phyloP scores from a whole-genome alignment of 495 filamentous ascomycete genomes.

The Durotheca rogersii region DNA sequence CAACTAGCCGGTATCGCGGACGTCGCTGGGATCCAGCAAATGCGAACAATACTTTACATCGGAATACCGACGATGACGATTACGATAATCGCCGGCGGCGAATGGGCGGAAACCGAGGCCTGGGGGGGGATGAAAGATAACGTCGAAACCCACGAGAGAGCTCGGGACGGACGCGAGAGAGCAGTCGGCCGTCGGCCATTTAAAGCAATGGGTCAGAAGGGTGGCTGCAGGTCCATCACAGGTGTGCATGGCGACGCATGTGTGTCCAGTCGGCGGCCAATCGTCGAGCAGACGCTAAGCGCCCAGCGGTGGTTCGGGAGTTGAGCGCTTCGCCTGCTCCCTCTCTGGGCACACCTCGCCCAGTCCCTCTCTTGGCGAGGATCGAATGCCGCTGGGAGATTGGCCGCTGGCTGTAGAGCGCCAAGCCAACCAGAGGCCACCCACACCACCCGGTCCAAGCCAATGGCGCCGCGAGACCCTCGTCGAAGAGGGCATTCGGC shows the following conservation, averaged over 20 bases:
- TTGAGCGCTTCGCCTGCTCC: conserved; percentile 33
- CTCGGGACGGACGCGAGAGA: conserved; percentile 21
- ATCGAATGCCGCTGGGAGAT: conserved; percentile 25
- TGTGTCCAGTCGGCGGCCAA: conserved; percentile 6
- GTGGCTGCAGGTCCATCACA: conserved; percentile 36
- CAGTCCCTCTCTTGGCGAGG: conserved; percentile 15
- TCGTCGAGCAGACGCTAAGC: conserved; percentile 30
- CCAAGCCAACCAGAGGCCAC: conserved; percentile 6
- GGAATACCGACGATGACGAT: conserved; percentile 29
- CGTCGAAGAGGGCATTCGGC: too few relatives aligned
- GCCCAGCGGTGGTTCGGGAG: conserved; percentile 30
- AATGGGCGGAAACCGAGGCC: neutral
- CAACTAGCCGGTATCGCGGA: conserved; percentile 16
- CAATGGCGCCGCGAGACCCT: conserved; percentile 23
- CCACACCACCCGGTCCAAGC: conserved; percentile 4
- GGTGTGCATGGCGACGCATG: conserved; percentile 31
- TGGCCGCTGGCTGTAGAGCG: conserved; percentile 14
- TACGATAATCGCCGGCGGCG: conserved; percentile 18
- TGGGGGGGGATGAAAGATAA: conserved; percentile 3
- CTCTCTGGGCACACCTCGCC: conserved; percentile 16
- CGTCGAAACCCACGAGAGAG: conserved; percentile 25
- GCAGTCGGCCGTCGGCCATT: conserved; percentile 35
- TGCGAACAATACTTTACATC: conserved; percentile 23
- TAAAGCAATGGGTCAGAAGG: conserved; percentile 25
- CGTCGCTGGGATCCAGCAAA: conserved; percentile 28